Conservation (phyloP, 2,329 filamentous ascomycete genomes). For the Trichoderma sp. region DNA sequence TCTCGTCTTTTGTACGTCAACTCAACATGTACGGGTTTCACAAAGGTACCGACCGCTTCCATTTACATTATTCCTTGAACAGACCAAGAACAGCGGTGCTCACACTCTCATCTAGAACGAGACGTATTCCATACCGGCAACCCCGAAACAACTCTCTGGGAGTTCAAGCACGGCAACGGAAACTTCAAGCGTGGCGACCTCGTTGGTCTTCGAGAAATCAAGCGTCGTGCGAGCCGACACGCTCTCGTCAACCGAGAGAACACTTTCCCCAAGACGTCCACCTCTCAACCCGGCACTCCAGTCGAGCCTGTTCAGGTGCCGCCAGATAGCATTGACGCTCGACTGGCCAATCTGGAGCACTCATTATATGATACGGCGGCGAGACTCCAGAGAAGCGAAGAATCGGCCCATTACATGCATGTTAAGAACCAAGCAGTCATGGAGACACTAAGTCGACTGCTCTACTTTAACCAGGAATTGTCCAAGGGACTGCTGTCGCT, state of each 20-base stretch:
- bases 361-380: constrained; percentile 75
- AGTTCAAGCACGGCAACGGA: constrained; percentile 97
- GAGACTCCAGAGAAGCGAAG: constrained; percentile 78
- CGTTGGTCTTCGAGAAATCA: constrained; percentile 88
- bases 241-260: constrained; percentile 92
- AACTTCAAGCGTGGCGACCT: constrained; percentile 96
- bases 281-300: constrained; percentile 80
- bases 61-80: neutral
- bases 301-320: constrained; percentile 71
- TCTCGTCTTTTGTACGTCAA: constrained; percentile 96
- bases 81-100: neutral
- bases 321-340: constrained; percentile 72
- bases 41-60: constrained; percentile 66
- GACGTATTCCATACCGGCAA: constrained; percentile 96
- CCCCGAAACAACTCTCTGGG: constrained; percentile 92
- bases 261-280: constrained; percentile 69
- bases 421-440: constrained; percentile 78
- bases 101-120: constrained; percentile 65
- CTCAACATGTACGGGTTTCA: constrained; percentile 99
- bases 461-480: constrained; percentile 81
- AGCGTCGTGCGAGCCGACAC: constrained; percentile 88
- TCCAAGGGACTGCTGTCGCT: constrained; percentile 71
- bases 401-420: constrained; percentile 74
- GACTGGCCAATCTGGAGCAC: constrained; percentile 75
- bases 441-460: constrained; percentile 70